Conservation (phyloP, 805 yeast species). For the Vanderwaltozyma tropicalis region DNA sequence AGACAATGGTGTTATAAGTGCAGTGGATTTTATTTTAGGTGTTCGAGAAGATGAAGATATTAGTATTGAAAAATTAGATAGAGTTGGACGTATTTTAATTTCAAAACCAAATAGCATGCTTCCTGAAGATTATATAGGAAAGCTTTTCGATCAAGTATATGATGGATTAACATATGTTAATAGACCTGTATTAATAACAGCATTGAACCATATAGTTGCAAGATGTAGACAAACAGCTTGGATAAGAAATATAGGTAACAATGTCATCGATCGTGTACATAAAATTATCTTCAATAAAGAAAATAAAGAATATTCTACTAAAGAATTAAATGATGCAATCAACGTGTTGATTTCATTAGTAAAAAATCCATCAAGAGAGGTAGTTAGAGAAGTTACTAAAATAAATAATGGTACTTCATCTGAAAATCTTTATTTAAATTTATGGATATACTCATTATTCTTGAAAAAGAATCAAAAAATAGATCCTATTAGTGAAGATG, state of each 20-base stretch:
- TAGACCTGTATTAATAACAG: slow-evolving; percentile 48
- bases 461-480: slow-evolving; percentile 23
- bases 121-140: slow-evolving; percentile 41
- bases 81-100: slow-evolving; percentile 55
- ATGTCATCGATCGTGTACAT: slow-evolving; percentile 44
- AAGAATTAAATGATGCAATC: slow-evolving; percentile 47
- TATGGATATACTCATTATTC: slow-evolving; percentile 32
- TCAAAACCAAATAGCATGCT: slow-evolving; percentile 47
- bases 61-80: slow-evolving; percentile 52
- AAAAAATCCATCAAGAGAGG: slow-evolving; percentile 32
- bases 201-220: slow-evolving; percentile 45
- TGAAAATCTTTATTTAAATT: slow-evolving; percentile 24
- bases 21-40: slow-evolving; percentile 71
- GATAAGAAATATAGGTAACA: no score
- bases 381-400: slow-evolving; percentile 22
- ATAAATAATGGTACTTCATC: slow-evolving; percentile 10
- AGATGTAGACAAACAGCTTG: no score
- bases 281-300: slow-evolving; percentile 25
- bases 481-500: slow-evolving; percentile 8
- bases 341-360: slow-evolving; percentile 58
- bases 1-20: slow-evolving; percentile 53
- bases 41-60: slow-evolving; percentile 57
- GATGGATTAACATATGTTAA: slow-evolving; percentile 47
- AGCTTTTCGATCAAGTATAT: slow-evolving; percentile 56
- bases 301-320: slow-evolving; percentile 34